Evolutionary conservation across 1,284 basidiomycete genomes (phyloP).

Genomic region (Veloboletus limbatus): DNA sequence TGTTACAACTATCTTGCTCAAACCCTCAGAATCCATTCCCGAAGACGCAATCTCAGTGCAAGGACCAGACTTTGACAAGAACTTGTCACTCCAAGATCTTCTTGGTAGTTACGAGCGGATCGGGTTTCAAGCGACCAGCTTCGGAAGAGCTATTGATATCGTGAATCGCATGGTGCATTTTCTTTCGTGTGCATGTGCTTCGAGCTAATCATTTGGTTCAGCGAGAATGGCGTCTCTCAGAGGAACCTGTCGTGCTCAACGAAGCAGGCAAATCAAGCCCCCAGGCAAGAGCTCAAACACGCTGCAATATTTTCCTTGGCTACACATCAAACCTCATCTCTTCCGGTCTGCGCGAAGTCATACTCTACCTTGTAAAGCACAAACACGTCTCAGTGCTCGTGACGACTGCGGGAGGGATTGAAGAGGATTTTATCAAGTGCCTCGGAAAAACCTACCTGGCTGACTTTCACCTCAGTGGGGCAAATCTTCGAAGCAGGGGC

Average conservation of each 20-base stretch:
- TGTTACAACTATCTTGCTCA: constrained; percentile 72
- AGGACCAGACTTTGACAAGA: constrained; percentile 85
- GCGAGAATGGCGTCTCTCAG: constrained; percentile 81
- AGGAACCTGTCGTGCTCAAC: constrained; percentile 68
- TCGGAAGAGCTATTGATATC: constrained; percentile 87
- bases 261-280: constrained; percentile 65
- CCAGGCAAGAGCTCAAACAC: constrained; percentile 61
- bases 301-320: constrained; percentile 91
- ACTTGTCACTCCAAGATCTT: constrained; percentile 68
- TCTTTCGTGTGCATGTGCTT: constrained; percentile 6
- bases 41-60: constrained; percentile 70
- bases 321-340: constrained; percentile 99
- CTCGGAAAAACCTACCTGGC: constrained; percentile 94
- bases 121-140: constrained; percentile 93
- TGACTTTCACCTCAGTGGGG: constrained; percentile 91
- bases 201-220: constrained; percentile 35
- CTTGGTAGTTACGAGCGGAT: constrained; percentile 83
- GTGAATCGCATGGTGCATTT: constrained; percentile 81
- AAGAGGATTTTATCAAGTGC: constrained; percentile 99
- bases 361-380: constrained; percentile 92
- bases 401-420: constrained; percentile 97
- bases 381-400: constrained; percentile 89
- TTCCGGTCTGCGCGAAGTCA: constrained; percentile 92
- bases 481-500: constrained; percentile 81
- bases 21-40: constrained; percentile 78